These are phyloP conservation scores for Yarrowia bubula DNA, from an alignment of 805 yeast genomes.

Conservation along the genomic window DNA sequence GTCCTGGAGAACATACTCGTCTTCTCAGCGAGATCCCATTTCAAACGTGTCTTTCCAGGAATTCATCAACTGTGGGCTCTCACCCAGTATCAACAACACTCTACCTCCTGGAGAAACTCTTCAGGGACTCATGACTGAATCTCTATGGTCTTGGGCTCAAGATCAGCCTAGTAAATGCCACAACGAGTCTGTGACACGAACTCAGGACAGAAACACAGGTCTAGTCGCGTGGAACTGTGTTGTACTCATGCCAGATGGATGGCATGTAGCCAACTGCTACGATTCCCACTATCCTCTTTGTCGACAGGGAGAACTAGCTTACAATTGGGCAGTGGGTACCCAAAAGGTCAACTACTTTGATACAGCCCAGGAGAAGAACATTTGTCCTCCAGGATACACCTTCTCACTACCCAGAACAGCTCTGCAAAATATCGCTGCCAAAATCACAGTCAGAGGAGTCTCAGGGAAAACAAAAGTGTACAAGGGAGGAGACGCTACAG, in stretches of 20 bases:
- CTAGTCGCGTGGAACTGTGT: slow-evolving; percentile 50
- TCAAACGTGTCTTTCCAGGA: slow-evolving; percentile 42
- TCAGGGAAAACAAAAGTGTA: not conserved
- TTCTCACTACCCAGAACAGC: slow-evolving; percentile 55
- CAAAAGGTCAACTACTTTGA: slow-evolving; percentile 40
- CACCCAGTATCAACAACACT: slow-evolving; percentile 58
- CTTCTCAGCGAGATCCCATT: slow-evolving; percentile 43
- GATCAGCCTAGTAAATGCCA: slow-evolving; percentile 48
- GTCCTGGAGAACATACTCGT: slow-evolving; percentile 46
- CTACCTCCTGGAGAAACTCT: slow-evolving; percentile 28
- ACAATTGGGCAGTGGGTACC: slow-evolving; percentile 42
- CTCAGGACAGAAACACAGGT: slow-evolving; percentile 11
- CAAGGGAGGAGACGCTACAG: slow-evolving; percentile 16
- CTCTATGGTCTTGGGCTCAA: slow-evolving; percentile 72
- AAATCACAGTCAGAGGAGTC: slow-evolving; percentile 20
- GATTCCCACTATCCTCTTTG: slow-evolving; percentile 55
- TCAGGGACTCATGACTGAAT: slow-evolving; percentile 31
- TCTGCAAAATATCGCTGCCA: slow-evolving; percentile 43
- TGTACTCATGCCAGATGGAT: slow-evolving; percentile 46
- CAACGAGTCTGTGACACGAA: slow-evolving; percentile 29
- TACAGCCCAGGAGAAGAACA: slow-evolving; percentile 31
- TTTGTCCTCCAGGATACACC: slow-evolving; percentile 40
- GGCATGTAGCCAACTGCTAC: slow-evolving; percentile 70
- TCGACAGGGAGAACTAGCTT: slow-evolving; percentile 42
- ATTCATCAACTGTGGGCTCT: slow-evolving; percentile 56